These are phyloP conservation scores for Trichosporon ovoides DNA, from an alignment of 1,284 basidiomycete genomes.

Conservation along the genomic window DNA sequence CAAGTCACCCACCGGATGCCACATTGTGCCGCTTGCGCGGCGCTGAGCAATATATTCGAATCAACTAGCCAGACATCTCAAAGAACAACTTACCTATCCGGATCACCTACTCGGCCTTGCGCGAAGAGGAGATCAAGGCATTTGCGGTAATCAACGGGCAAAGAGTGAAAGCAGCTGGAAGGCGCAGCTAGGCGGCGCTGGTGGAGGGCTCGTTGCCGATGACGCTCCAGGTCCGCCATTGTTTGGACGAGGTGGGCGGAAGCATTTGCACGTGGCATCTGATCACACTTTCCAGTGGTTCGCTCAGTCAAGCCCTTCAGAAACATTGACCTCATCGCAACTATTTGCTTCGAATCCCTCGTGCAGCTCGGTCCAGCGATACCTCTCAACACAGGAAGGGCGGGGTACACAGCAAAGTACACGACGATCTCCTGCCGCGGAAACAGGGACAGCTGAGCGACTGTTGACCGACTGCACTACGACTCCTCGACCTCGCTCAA, in stretches of 20 bases:
- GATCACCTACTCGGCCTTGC: too few relatives aligned
- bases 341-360: neutral
- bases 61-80: too few relatives aligned
- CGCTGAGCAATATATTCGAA: too few relatives aligned
- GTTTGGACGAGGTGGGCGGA: neutral
- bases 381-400: neutral
- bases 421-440: neutral
- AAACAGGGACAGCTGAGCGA: neutral
- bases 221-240: neutral
- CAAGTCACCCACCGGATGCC: too few relatives aligned
- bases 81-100: too few relatives aligned
- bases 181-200: too few relatives aligned
- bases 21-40: too few relatives aligned
- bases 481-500: neutral
- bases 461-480: neutral
- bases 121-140: too few relatives aligned
- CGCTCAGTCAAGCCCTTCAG: neutral
- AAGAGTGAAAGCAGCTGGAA: too few relatives aligned
- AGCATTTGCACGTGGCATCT: neutral
- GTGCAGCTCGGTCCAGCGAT: neutral
- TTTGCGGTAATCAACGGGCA: neutral
- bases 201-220: too few relatives aligned
- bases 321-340: slow-evolving; percentile 4
- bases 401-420: neutral
- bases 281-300: slow-evolving; percentile 1